Conservation (phyloP, 345 rosid genomes). For the Psidium friedrichsthalianum region DNA sequence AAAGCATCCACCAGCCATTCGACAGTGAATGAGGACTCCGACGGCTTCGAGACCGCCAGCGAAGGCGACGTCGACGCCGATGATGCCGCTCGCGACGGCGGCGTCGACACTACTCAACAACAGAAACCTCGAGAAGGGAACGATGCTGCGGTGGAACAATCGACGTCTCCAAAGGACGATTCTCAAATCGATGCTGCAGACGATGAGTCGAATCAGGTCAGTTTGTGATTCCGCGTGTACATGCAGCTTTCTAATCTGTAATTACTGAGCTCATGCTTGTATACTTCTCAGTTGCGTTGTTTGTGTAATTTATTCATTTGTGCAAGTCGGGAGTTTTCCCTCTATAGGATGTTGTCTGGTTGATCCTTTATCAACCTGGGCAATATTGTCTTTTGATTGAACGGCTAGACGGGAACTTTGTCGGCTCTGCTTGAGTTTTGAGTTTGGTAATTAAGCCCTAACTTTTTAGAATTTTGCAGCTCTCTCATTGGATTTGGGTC, state of each 20-base stretch:
- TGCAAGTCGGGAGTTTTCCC: neutral
- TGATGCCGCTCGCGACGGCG: neutral
- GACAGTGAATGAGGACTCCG: conserved; percentile 33
- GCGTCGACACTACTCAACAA: conserved; percentile 1
- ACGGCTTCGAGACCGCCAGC: conserved; percentile 93
- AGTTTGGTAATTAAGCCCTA: neutral
- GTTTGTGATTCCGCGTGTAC: neutral
- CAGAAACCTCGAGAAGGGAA: neutral
- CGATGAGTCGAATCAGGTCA: conserved; percentile 5
- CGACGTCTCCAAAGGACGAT: neutral
- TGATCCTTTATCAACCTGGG: neutral
- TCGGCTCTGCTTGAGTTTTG: neutral
- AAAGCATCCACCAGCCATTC: conserved; percentile 15
- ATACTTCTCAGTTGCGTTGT: neutral
- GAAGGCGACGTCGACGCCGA: conserved; percentile 52
- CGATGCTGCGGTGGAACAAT: conserved; percentile 1
- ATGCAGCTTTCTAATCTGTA: neutral
- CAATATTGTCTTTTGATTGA: neutral
- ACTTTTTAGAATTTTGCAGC: neutral
- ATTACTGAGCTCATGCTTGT: neutral
- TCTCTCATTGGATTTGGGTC: neutral
- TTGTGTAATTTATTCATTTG: neutral
- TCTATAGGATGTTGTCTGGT: neutral
- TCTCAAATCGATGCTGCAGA: conserved; percentile 4
- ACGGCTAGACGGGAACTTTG: neutral